phyloP scores from a whole-genome alignment of 148 eudicot species.

The Tetragonia tetragonoides region DNA sequence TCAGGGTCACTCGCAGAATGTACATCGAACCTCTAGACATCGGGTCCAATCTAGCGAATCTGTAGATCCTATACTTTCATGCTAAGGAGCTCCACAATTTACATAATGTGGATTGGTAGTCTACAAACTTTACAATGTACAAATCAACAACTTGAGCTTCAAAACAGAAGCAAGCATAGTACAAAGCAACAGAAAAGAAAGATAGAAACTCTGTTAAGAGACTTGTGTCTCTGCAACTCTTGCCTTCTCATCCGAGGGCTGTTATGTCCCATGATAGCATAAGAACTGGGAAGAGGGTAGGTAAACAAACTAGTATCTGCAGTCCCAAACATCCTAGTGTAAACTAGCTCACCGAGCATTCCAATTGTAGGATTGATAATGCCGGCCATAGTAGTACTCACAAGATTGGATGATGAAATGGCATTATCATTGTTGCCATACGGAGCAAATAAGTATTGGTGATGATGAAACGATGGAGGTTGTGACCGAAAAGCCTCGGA shows the following conservation, averaged over 20 bases:
- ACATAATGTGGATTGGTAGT: constrained; percentile 3
- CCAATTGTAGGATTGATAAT: constrained; percentile 52
- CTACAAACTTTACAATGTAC: constrained; percentile 20
- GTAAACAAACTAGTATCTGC: constrained; percentile 42
- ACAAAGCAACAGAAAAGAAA: constrained; percentile 65
- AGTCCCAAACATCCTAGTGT: constrained; percentile 63
- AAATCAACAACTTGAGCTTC: background rate
- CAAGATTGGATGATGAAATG: constrained; percentile 32
- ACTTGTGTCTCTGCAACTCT: constrained; percentile 65
- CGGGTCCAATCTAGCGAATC: constrained; percentile 6
- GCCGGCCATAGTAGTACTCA: constrained; percentile 40
- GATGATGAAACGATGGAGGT: constrained; percentile 31
- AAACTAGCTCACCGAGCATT: constrained; percentile 71
- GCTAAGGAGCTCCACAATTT: background rate
- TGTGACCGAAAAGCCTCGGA: constrained; percentile 36
- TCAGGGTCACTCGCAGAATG: constrained; percentile 7
- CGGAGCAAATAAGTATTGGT: constrained; percentile 26
- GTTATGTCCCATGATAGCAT: constrained; percentile 30
- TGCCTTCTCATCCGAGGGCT: constrained; percentile 70
- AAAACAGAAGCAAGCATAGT: constrained; percentile 32
- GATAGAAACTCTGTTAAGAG: constrained; percentile 59
- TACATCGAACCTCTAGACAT: constrained; percentile 4
- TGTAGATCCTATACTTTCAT: constrained; percentile 9
- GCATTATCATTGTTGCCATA: constrained; percentile 36
- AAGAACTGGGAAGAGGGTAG: constrained; percentile 46